Conservation (phyloP, 805 yeast genomes). For the Hanseniaspora pseudoguilliermondii region DNA sequence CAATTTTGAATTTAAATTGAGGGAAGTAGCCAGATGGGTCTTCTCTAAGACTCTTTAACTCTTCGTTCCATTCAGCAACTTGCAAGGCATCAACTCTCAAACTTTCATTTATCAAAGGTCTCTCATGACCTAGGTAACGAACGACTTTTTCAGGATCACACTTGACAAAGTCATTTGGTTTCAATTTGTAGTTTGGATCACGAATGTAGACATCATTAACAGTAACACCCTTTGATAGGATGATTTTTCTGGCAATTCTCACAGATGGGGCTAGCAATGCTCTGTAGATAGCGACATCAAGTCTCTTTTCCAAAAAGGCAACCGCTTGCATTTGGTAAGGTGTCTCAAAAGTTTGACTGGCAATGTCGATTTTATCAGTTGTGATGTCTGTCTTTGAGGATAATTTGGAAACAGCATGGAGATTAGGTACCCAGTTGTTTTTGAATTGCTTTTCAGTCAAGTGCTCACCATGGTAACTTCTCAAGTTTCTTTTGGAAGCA, state of each 20-base stretch:
- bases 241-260: conserved; percentile 86
- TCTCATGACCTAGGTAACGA: conserved; percentile 69
- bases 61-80: conserved; percentile 62
- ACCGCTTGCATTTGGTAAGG: conserved; percentile 82
- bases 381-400: conserved; percentile 36
- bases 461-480: conserved; percentile 93
- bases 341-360: conserved; percentile 36
- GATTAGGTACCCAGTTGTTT: conserved; percentile 48
- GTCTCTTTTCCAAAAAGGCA: conserved; percentile 75
- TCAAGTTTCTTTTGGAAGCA: conserved; percentile 78
- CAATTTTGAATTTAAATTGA: conserved; percentile 25
- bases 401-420: conserved; percentile 78
- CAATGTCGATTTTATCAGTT: conserved; percentile 41
- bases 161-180: conserved; percentile 75
- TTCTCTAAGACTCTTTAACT: conserved; percentile 42
- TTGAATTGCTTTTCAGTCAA: conserved; percentile 76
- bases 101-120: conserved; percentile 63
- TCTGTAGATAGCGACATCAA: conserved; percentile 83
- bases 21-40: conserved; percentile 29
- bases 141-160: conserved; percentile 79
- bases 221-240: conserved; percentile 63
- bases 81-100: conserved; percentile 60
- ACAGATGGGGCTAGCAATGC: conserved; percentile 86
- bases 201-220: conserved; percentile 73
- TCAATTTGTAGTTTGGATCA: conserved; percentile 66